Evolutionary conservation across 176 grass and related monocot genomes (phyloP).

Genomic region (Puccinellia tenuiflora): DNA sequence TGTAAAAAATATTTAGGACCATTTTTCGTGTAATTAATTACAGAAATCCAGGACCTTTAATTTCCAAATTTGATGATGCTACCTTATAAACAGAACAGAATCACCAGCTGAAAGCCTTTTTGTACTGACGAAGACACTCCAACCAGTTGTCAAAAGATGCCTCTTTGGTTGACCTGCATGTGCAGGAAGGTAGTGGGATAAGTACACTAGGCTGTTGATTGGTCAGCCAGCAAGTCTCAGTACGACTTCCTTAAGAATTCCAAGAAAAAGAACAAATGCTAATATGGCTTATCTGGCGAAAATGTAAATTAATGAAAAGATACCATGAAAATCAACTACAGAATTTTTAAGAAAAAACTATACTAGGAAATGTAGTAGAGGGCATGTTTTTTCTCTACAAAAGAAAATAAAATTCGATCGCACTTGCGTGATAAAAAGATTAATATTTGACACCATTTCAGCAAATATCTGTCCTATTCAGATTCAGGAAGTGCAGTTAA

Average conservation of each 20-base stretch:
- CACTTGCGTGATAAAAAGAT: neutral
- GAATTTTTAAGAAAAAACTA: neutral
- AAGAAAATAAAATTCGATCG: neutral
- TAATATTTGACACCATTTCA: neutral
- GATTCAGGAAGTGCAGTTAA: neutral
- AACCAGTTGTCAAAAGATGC: slow-evolving; percentile 94
- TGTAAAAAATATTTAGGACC: slow-evolving; percentile 29
- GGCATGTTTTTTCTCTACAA: neutral
- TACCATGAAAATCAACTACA: neutral
- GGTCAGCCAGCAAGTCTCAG: neutral
- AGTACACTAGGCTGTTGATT: slow-evolving; percentile 20
- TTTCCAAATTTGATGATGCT: slow-evolving; percentile 6
- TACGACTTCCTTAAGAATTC: neutral
- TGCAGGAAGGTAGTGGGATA: slow-evolving; percentile 17
- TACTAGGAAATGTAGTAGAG: neutral
- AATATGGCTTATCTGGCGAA: neutral
- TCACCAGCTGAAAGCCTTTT: slow-evolving; percentile 90
- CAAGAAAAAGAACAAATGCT: neutral
- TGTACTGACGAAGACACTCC: slow-evolving; percentile 94
- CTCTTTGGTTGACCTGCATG: slow-evolving; percentile 95
- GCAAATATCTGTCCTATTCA: neutral
- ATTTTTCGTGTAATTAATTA: slow-evolving; percentile 18
- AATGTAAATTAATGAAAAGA: neutral
- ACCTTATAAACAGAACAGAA: slow-evolving; percentile 97
- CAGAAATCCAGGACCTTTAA: neutral